Base-by-base conservation (phyloP, 1,284 basidiomycete species). In the Filobasidium uniguttulatum region DNA sequence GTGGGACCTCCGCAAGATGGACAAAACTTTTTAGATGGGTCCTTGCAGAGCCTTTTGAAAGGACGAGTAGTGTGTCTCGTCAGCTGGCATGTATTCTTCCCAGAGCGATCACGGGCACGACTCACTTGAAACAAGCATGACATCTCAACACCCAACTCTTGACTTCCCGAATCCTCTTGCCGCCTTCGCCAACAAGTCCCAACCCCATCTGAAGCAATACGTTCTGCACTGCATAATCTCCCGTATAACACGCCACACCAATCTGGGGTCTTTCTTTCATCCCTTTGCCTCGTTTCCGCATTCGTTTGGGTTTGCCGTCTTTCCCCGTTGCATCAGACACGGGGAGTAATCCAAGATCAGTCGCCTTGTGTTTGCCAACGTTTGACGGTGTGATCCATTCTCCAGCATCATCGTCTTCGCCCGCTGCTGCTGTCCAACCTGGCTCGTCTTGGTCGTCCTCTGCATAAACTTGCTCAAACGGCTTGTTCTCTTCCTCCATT, bases 221-320 rank as follows among this genome's bases (percentile, higher is more conserved):
- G 63, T 99, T 99, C 71, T 99, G 94, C 79, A 99, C 94, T 14
- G 94, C 94, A 69, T 90, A 98, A 77, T 99, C 94, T 33, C 86
- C 87, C 1, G 94, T 98, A 85, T 98, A 89, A 65, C 89, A 91
- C 15, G 87, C 90, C 2, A 79, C 80, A 50, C 72, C 72, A 49
- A 85, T 71, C 30, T 49, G 35, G 23, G 35, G 57, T 50, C 72
- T 76, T 35, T 64, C 63, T 57, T 73, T 73, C 28, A 66, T 65
- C 52, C 28, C 30, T 6, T 22, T n/a, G 46, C 35, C 25, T n/a
- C 26, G 25, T 30, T 44, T 52, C n/a, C 44, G 28, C 46, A 47
- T 52, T 15, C 36, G 30, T 37, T 51, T 51, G 3, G 34, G 23
- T 23, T 44, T 44, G 19, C 41, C 41, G 17, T 45, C 44, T 40